Percentiles rank a stretch among this genome's conserved stretches.
Conservation (phyloP, 257 asterid species). For the Rauvolfia tetraphylla region DNA sequence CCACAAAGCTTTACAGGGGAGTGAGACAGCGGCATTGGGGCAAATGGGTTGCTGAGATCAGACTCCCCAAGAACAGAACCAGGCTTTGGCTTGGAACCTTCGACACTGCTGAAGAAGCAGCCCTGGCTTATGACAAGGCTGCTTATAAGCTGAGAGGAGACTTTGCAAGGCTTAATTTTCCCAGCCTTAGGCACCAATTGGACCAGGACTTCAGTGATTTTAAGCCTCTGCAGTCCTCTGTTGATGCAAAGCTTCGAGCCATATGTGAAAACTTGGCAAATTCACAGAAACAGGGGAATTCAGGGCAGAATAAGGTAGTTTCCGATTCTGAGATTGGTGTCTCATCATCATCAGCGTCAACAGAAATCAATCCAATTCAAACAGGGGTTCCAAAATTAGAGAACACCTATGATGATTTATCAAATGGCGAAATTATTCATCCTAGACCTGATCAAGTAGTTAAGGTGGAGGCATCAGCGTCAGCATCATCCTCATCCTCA, state of each 20-base stretch:
- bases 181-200: conserved; percentile 59
- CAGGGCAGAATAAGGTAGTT: conserved; percentile 11
- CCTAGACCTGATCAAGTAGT: conserved; percentile 5
- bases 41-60: conserved; percentile 92
- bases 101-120: conserved; percentile 87
- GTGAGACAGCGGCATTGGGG: conserved; percentile 96
- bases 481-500: conserved; percentile 25
- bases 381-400: conserved; percentile 12
- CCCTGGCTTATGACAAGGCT: conserved; percentile 79
- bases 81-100: conserved; percentile 94
- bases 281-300: conserved; percentile 41
- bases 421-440: conserved; percentile 14
- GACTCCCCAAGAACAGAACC: conserved; percentile 83
- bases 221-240: conserved; percentile 68
- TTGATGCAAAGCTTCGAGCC: conserved; percentile 77
- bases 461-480: conserved; percentile 54
- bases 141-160: conserved; percentile 89
- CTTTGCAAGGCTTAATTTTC: conserved; percentile 74
- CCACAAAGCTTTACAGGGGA: conserved; percentile 76
- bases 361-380: background rate
- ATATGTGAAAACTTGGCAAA: conserved; percentile 57
- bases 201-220: conserved; percentile 37
- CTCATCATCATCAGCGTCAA: background rate
- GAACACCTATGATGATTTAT: conserved; percentile 16
- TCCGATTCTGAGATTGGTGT: background rate